Conservation (phyloP, 2,329 filamentous ascomycete species). For the Orbilia ellipsospora region DNA sequence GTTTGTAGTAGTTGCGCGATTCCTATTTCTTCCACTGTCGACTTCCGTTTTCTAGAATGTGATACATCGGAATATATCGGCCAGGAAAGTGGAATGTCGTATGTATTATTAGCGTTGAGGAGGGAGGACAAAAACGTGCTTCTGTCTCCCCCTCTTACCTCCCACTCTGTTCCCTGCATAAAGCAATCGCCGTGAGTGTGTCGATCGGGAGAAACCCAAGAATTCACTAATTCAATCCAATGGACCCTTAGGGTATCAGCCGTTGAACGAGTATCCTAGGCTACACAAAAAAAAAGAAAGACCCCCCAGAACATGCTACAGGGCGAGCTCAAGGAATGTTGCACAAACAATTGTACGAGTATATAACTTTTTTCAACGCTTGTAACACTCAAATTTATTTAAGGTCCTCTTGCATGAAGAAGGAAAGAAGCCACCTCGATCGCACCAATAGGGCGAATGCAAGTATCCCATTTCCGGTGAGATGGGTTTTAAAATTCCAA, state of each 20-base stretch:
- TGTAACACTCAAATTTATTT: no score
- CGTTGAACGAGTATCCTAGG: background rate
- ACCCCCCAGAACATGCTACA: background rate
- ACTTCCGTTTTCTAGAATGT: slow-evolving; percentile 17
- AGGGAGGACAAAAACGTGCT: background rate
- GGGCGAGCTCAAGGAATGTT: slow-evolving; percentile 6
- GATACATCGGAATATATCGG: slow-evolving; percentile 7
- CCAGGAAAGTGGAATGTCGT: background rate
- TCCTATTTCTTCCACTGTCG: background rate
- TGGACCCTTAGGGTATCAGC: slow-evolving; percentile 3
- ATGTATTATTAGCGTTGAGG: background rate
- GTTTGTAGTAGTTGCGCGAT: background rate
- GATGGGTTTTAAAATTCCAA: slow-evolving; percentile 19
- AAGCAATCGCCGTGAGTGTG: slow-evolving; percentile 14
- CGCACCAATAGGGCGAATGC: no score
- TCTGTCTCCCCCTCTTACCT: background rate
- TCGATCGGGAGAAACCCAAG: slow-evolving; percentile 16
- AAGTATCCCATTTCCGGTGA: background rate
- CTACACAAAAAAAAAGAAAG: background rate
- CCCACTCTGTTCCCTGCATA: slow-evolving; percentile 14
- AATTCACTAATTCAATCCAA: background rate
- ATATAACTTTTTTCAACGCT: no score
- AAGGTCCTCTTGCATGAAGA: no score
- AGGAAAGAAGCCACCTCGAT: no score
- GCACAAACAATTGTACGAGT: slow-evolving; percentile 1